These are phyloP conservation scores for Cryptococcus deneoformans DNA, from an alignment of 1,284 basidiomycete genomes.

Conservation along the genomic window DNA sequence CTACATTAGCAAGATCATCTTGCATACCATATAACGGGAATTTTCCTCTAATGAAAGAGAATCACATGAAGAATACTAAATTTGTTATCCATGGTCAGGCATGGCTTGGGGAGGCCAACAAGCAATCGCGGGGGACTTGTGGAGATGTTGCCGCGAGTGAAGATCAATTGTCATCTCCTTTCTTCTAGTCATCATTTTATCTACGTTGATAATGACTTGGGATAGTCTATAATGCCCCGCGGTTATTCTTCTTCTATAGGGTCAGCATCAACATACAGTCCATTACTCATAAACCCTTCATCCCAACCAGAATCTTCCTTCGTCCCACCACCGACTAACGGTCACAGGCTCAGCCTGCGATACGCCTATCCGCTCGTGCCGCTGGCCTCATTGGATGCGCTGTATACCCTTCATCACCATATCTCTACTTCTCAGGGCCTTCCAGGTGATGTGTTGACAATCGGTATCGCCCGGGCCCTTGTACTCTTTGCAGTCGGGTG, in stretches of 20 bases:
- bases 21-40: too few relatives aligned
- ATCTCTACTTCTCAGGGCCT: background rate
- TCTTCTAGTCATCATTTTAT: background rate
- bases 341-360: background rate
- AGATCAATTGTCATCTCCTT: background rate
- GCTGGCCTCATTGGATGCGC: conserved; percentile 4
- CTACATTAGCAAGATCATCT: too few relatives aligned
- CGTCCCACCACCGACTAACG: background rate
- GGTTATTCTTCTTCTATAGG: background rate
- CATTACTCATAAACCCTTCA: background rate
- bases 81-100: too few relatives aligned
- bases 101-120: too few relatives aligned
- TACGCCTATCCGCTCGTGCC: conserved; percentile 12
- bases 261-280: conserved; percentile 1
- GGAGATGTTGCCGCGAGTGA: background rate
- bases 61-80: too few relatives aligned
- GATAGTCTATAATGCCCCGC: background rate
- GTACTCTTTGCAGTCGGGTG: conserved; percentile 5
- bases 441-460: background rate
- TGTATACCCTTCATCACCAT: conserved; percentile 1
- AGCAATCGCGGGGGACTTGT: background rate
- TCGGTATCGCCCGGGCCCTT: conserved; percentile 1
- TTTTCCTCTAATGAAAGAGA: too few relatives aligned
- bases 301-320: background rate
- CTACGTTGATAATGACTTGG: background rate